Evolutionary conservation across 345 rosid species (phyloP), one percentile per base, ranked within the genome.

Genomic region (Cardiospermum halicacabum): DNA sequence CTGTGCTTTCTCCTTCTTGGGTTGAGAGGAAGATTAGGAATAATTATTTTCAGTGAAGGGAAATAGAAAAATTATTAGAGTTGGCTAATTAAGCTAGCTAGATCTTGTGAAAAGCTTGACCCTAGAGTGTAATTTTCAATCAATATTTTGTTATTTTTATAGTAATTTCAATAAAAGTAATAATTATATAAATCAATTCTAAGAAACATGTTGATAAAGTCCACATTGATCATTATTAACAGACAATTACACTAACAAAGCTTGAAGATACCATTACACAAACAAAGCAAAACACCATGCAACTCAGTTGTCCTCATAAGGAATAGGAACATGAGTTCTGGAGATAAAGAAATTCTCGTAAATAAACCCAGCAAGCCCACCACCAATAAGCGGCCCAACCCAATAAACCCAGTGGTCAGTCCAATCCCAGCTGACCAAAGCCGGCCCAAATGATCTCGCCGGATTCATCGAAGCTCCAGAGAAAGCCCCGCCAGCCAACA

Each of bases 391-490:
- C 0, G 96, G 97, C 11, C 97, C 96, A 67, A 88, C 93, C 97
- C 96, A 91, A 70, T 91, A 88, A 32, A 88, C 89, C 96, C 96
- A 91, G 45, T 91, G 93, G 58, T 91, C 86, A 12, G 92, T 91
- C 98, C 98, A 92, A 67, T 81, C 78, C 74, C 96, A 78, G 60
- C 89, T 81, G 13, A 80, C 90, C 72, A 92, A 70, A 26, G 96
- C 89, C 0, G 98, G 98, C 15, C 98, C 98, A 53, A 89, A 92
- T 2, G 98, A 86, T 25, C 98, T 64, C 2, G 96, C 96, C 0
- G 98, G 98, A 84, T 92, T 92, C 96, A 92, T 92, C 0, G 98
- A 88, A n/a, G 91, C 96, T 1, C 96, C 96, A 0, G 98, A 89
- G 80, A 89, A 92, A 34, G 92, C 58, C 1, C 95, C 98, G 4